These are phyloP conservation scores for Mucor lusitanicus DNA, from an alignment of 371 early-diverging fungal genomes.

Conservation along the genomic window DNA sequence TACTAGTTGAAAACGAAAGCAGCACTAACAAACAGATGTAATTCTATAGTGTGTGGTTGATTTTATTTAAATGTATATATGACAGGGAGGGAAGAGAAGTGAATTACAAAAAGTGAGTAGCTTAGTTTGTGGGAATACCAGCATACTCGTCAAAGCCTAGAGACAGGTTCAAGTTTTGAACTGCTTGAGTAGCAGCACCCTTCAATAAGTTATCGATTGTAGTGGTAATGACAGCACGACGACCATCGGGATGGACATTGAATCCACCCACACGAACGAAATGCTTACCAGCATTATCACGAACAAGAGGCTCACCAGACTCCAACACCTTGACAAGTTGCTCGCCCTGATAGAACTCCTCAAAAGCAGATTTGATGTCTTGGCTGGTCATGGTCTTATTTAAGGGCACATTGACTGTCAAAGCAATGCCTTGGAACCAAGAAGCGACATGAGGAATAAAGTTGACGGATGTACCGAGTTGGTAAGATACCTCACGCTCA, in stretches of 20 bases:
- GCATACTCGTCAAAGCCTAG: constrained; percentile 81
- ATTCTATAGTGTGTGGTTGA: not conserved
- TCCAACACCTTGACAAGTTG: constrained; percentile 78
- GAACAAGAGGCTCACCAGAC: constrained; percentile 79
- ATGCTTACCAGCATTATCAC: constrained; percentile 85
- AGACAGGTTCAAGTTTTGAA: constrained; percentile 86
- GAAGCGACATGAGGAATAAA: constrained; percentile 94
- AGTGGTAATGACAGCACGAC: constrained; percentile 85
- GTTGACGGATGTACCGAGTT: constrained; percentile 62
- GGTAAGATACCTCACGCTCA: constrained; percentile 88
- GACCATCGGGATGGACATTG: constrained; percentile 76
- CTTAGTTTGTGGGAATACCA: constrained; percentile 70
- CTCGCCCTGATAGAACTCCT: constrained; percentile 75
- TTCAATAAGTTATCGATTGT: constrained; percentile 96
- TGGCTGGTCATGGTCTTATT: constrained; percentile 61
- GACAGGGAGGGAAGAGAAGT: not conserved
- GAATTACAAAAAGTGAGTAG: not conserved
- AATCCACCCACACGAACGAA: constrained; percentile 92
- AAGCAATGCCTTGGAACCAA: constrained; percentile 91
- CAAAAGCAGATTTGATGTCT: constrained; percentile 72
- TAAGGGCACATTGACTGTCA: constrained; percentile 88
- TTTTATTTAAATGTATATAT: not conserved
- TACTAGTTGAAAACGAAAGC: too few relatives aligned
- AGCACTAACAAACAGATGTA: not conserved
- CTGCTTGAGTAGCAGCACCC: constrained; percentile 96